These are phyloP conservation scores for Globisporangium perplexum DNA, from an alignment of 352 stramenopile species.

Conservation along the genomic window DNA sequence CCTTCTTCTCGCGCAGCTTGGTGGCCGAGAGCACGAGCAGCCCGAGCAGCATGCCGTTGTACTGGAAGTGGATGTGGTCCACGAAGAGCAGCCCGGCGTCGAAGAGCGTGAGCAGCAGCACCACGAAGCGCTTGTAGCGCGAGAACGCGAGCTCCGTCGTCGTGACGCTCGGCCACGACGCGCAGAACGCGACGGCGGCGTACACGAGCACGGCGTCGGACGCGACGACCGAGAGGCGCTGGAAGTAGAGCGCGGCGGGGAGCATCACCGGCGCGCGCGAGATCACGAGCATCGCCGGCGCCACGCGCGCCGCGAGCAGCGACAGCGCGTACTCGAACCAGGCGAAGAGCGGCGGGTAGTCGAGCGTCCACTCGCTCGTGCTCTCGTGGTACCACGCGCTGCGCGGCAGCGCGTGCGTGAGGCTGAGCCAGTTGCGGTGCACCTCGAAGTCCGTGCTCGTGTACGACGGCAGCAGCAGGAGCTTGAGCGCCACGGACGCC, in stretches of 20 bases:
- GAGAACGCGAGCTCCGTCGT: constrained; percentile 61
- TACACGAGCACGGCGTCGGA: constrained; percentile 90
- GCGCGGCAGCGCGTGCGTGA: constrained; percentile 89
- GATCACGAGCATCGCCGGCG: constrained; percentile 62
- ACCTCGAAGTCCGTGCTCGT: constrained; percentile 97
- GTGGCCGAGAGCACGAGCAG: constrained; percentile 91
- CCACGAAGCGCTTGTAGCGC: constrained; percentile 45
- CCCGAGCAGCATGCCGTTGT: constrained; percentile 97
- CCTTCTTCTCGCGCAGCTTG: constrained; percentile 68
- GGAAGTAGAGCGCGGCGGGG: constrained; percentile 80
- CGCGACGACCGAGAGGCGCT: constrained; percentile 89
- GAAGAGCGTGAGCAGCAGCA: constrained; percentile 88
- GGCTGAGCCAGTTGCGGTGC: constrained; percentile 97
- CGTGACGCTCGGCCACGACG: constrained; percentile 78
- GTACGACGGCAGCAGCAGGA: constrained; percentile 92
- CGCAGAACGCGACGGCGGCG: constrained; percentile 65
- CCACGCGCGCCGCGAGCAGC: constrained; percentile 45
- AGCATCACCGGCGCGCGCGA: constrained; percentile 55
- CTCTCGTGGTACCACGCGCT: constrained; percentile 94
- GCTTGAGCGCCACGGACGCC: constrained; percentile 65
- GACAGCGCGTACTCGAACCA: constrained; percentile 93
- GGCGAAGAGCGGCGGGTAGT: constrained; percentile 98
- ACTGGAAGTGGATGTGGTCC: constrained; percentile 99
- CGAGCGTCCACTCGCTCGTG: constrained; percentile 95
- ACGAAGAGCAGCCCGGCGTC: constrained; percentile 94